Evolutionary conservation across 2,329 filamentous ascomycete genomes (phyloP), one percentile per base, ranked within the genome.

Genomic region (Metarhizium guizhouense): DNA sequence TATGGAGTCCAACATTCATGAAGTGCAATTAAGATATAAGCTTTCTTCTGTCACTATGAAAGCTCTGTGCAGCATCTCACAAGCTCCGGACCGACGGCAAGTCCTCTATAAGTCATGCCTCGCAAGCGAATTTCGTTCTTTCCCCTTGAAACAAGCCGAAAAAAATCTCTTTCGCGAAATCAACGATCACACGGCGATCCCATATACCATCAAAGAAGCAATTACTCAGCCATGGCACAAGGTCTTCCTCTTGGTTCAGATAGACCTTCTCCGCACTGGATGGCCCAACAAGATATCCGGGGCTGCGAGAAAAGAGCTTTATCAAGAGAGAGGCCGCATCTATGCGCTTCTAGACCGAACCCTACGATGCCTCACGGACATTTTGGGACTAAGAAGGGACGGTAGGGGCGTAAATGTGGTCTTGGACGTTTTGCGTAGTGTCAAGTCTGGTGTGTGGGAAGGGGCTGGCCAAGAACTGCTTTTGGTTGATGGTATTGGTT

Each of bases 381-480:
- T 76, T 2, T 62, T 71, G 18, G 74, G 73, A 1, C 56, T 66
- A 10, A 64, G 67, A 10, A 51, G 57, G 1, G 90, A 97, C 66
- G 85, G 88, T 0, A 69, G 83, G 4, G 80, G 86, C 2, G 78
- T 84, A 2, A 80, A 80, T 32, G 84, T 85, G 58, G 87, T 87
- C 6, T 77, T 97, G 2, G 87, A 93, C 64, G 78, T 97, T 6
- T 80, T 87, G 51, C 80, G 93, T 56, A 90, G 89, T 60, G 73
- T 97, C 53, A 80, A 83, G 25, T 88, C 91, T 2, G 82, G 80
- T 1, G 76, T 78, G 1, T 96, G 92, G 94, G 94, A 99, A 64
- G 84, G 87, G 38, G 88, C 85, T 2, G 82, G 88, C 0, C 76
- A 87, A 25, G 88, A 96, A 61, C 80, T 99, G 64, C 87, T 87